Conservation (phyloP, 495 filamentous ascomycete genomes). For the Podospora didyma region DNA sequence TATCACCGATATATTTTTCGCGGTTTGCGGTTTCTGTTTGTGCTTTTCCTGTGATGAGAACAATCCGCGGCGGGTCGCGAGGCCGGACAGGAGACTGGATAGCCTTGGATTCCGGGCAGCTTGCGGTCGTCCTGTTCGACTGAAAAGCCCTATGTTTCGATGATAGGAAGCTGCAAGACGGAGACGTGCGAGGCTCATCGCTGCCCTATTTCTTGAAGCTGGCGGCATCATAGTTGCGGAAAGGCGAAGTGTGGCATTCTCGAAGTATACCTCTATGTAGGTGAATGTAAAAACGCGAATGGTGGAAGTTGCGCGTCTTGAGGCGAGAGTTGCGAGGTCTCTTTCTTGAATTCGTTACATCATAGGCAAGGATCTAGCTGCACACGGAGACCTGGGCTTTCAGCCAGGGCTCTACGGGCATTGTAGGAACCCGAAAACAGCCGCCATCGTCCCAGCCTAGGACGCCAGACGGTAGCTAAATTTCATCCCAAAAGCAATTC, state of each 20-base stretch:
- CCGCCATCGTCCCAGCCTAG: no score
- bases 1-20: slow-evolving; percentile 22
- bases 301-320: background rate
- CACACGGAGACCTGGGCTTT: background rate
- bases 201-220: no score
- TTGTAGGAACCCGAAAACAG: no score
- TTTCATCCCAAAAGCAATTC: background rate
- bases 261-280: no score
- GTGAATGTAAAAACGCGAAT: no score
- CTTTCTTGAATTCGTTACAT: background rate
- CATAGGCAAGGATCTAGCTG: background rate
- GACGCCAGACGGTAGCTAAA: background rate
- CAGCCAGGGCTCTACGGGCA: no score
- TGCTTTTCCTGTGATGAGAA: slow-evolving; percentile 9
- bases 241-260: no score
- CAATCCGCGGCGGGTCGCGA: slow-evolving; percentile 10
- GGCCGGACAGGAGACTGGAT: background rate
- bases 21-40: slow-evolving; percentile 6
- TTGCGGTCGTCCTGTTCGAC: background rate
- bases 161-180: no score
- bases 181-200: no score
- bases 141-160: no score
- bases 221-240: no score
- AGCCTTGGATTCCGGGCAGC: background rate
- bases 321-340: background rate